Conservation (phyloP, 768 basidiomycete genomes). For the Tricholomella constricta region DNA sequence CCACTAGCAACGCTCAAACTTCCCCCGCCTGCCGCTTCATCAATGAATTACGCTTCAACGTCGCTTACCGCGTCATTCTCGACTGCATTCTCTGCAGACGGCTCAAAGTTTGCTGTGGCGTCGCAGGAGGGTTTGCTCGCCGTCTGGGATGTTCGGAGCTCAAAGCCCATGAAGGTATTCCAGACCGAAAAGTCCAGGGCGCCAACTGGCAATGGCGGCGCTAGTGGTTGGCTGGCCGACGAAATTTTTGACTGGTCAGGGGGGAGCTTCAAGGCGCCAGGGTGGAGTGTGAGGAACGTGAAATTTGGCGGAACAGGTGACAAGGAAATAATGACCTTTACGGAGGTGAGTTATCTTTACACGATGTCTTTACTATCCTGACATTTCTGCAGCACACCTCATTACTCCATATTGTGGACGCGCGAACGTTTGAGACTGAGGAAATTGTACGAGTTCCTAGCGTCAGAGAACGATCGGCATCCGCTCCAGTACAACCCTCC, state of each 20-base stretch:
- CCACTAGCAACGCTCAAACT: conserved; percentile 70
- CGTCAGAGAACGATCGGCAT: conserved; percentile 21
- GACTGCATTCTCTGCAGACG: conserved; percentile 75
- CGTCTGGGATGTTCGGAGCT: conserved; percentile 82
- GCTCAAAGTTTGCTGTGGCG: conserved; percentile 79
- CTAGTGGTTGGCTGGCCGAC: conserved; percentile 57
- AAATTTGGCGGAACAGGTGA: conserved; percentile 78
- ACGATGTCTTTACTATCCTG: conserved; percentile 11
- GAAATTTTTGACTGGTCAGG: conserved; percentile 72
- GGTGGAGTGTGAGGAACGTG: conserved; percentile 84
- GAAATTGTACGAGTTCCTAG: conserved; percentile 64
- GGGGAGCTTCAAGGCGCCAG: conserved; percentile 59
- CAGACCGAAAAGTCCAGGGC: conserved; percentile 52
- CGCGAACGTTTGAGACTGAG: conserved; percentile 80
- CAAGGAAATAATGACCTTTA: conserved; percentile 84
- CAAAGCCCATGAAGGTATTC: conserved; percentile 68
- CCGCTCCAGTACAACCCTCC: conserved; percentile 8
- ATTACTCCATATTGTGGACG: conserved; percentile 82
- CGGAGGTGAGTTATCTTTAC: conserved; percentile 61
- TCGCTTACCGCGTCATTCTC: conserved; percentile 74
- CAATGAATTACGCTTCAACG: conserved; percentile 38
- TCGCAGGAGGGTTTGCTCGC: conserved; percentile 81
- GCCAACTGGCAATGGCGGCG: conserved; percentile 37
- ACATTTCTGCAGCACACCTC: conserved; percentile 65
- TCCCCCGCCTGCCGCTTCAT: conserved; percentile 52